phyloP scores from a whole-genome alignment of 1,139 yeast genomes.

The Blastobotrys elegans region DNA sequence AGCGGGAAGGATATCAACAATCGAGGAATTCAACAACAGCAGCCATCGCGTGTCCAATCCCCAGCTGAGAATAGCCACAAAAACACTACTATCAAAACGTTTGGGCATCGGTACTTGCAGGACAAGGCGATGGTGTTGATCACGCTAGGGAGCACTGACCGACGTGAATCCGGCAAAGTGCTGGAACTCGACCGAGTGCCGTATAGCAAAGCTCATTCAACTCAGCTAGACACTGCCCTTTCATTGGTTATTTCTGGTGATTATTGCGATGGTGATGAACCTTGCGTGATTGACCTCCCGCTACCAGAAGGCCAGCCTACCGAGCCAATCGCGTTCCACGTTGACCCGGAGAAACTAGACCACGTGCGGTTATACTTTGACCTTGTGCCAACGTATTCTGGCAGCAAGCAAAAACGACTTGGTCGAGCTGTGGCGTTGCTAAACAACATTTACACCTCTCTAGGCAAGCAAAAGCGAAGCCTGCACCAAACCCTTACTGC shows the following conservation, averaged over 20 bases:
- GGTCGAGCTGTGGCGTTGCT: slow-evolving; percentile 86
- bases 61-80: background rate
- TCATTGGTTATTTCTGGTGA: slow-evolving; percentile 63
- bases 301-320: slow-evolving; percentile 76
- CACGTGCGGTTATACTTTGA: slow-evolving; percentile 70
- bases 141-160: slow-evolving; percentile 83
- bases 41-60: background rate
- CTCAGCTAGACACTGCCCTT: slow-evolving; percentile 84
- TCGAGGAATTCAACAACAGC: background rate
- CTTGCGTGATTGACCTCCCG: slow-evolving; percentile 74
- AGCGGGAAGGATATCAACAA: slow-evolving; percentile 11
- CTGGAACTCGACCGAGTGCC: slow-evolving; percentile 71
- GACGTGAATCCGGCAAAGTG: slow-evolving; percentile 55
- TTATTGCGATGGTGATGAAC: slow-evolving; percentile 46
- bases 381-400: slow-evolving; percentile 85
- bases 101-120: slow-evolving; percentile 75
- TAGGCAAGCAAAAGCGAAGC: slow-evolving; percentile 66
- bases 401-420: slow-evolving; percentile 45
- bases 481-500: slow-evolving; percentile 61
- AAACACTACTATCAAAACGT: slow-evolving; percentile 51
- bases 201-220: slow-evolving; percentile 65
- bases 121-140: slow-evolving; percentile 61
- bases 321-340: slow-evolving; percentile 76
- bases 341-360: slow-evolving; percentile 46
- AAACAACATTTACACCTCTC: slow-evolving; percentile 57